phyloP scores from a whole-genome alignment of 177 flowering plant species.

The Vitis hybrid region DNA sequence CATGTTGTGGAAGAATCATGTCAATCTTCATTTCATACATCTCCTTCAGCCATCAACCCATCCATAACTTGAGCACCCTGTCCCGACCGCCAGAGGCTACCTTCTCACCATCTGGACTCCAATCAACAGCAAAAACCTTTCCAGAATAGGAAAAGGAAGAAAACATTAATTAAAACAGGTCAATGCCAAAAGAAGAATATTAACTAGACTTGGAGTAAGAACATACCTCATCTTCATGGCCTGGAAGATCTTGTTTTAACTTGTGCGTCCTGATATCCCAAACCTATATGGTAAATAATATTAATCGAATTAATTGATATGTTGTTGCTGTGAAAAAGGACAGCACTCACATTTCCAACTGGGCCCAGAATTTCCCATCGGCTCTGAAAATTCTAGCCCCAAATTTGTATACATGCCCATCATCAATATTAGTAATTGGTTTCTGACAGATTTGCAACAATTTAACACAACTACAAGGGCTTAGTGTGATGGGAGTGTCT shows the following conservation, averaged over 20 bases:
- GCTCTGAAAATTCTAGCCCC: no score
- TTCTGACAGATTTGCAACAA: no score
- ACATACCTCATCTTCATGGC: constrained; percentile 94
- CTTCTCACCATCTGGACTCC: constrained; percentile 99
- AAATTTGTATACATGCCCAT: no score
- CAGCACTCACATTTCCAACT: no score
- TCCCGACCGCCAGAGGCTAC: constrained; percentile 98
- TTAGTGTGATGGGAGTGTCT: no score
- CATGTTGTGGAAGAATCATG: not conserved
- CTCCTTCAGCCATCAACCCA: constrained; percentile 49
- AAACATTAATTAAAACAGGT: not conserved
- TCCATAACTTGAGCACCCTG: constrained; percentile 85
- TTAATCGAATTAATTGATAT: not conserved
- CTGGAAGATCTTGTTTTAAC: constrained; percentile 94
- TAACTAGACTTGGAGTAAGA: not conserved
- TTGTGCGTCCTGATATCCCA: constrained; percentile 88
- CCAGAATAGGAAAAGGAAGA: not conserved
- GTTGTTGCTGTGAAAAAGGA: not conserved
- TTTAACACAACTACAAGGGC: no score
- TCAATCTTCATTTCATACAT: not conserved
- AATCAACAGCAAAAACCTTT: constrained; percentile 95
- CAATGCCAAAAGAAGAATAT: not conserved
- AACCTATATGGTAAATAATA: constrained; percentile 39
- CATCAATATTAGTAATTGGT: no score
- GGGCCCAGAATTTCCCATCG: no score